Conservation (phyloP, 176 grass and related monocot genomes). For the Dactylis glomerata region DNA sequence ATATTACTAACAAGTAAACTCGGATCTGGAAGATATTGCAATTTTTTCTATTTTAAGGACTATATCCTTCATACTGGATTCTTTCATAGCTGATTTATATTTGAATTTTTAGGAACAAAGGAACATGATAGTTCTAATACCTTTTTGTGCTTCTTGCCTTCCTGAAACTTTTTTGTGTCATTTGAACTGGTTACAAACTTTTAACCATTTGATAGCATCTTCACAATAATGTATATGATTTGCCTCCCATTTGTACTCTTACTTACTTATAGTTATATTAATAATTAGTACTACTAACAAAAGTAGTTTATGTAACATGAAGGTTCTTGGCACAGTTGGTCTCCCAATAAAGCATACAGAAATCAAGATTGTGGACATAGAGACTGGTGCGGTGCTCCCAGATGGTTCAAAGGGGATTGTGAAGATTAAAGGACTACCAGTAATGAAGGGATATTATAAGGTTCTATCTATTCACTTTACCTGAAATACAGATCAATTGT, state of each 20-base stretch:
- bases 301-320: conserved; percentile 26
- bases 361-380: conserved; percentile 73
- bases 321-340: conserved; percentile 95
- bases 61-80: neutral
- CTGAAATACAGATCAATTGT: neutral
- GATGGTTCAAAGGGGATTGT: conserved; percentile 90
- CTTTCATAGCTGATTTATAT: no score
- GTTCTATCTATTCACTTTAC: conserved; percentile 37
- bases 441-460: conserved; percentile 99
- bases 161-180: neutral
- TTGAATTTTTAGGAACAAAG: neutral
- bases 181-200: neutral
- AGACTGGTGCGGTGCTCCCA: conserved; percentile 57
- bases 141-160: neutral
- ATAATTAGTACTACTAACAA: conserved; percentile 5
- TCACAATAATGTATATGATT: neutral
- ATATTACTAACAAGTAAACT: conserved; percentile 11
- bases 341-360: conserved; percentile 74
- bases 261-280: conserved; percentile 17
- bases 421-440: conserved; percentile 82
- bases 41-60: neutral
- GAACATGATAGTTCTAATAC: neutral
- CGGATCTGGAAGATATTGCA: neutral
- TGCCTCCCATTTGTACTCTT: neutral
- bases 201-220: neutral